Percentiles rank a stretch among this genome's conserved stretches.
These are phyloP conservation scores for Alternaria atra DNA, from an alignment of 2,329 filamentous ascomycete genomes.

Conservation along the genomic window DNA sequence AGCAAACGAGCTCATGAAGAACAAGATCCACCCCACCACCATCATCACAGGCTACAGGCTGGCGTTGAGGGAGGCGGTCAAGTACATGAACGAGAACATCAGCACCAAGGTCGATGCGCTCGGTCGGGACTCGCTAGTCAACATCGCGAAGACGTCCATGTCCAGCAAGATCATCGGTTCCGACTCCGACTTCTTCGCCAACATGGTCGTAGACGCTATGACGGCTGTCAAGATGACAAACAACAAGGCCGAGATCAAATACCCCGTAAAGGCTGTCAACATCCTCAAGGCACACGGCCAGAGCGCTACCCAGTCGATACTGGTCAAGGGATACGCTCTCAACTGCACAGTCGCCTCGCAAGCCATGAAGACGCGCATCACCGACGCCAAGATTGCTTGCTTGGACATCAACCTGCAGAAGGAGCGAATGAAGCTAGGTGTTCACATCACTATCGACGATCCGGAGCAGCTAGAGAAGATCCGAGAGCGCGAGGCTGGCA, in stretches of 20 bases:
- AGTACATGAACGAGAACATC: conserved; percentile 99
- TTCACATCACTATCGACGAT: conserved; percentile 98
- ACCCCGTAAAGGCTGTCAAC: conserved; percentile 98
- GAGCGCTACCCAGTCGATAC: conserved; percentile 83
- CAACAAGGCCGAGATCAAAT: conserved; percentile 89
- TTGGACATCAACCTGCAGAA: conserved; percentile 99
- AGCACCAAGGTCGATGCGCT: conserved; percentile 94
- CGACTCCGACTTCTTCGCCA: conserved; percentile 95
- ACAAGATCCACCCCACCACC: conserved; percentile 98
- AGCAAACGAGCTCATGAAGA: conserved; percentile 98
- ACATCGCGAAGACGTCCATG: conserved; percentile 98
- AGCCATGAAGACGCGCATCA: conserved; percentile 92
- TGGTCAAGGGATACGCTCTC: conserved; percentile 95
- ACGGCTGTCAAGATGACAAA: conserved; percentile 93
- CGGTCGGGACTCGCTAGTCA: conserved; percentile 88
- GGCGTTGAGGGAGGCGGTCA: conserved; percentile 92
- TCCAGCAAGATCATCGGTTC: conserved; percentile 98
- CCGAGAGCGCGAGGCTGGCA: conserved; percentile 87
- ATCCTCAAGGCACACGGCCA: conserved; percentile 98
- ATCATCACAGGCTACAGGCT: conserved; percentile 99
- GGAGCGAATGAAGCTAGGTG: conserved; percentile 98
- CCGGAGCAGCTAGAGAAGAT: conserved; percentile 98
- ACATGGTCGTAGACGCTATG: conserved; percentile 98
- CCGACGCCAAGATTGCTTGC: conserved; percentile 94
- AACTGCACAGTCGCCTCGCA: conserved; percentile 99